Base-by-base conservation (phyloP, 2,329 filamentous ascomycete species). In the Polytolypa hystricis region DNA sequence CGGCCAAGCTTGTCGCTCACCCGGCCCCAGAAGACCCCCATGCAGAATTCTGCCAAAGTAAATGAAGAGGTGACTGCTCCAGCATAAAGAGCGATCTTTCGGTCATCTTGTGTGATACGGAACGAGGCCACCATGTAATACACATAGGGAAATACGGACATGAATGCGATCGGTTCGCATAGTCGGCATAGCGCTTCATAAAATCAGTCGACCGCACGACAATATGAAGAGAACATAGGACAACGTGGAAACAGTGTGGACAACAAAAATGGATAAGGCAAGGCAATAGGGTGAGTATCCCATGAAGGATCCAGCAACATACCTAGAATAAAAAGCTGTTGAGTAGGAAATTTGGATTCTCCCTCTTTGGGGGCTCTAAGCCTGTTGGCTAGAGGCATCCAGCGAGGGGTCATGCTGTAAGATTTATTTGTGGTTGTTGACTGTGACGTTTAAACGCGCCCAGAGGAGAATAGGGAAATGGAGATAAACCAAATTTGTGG, bases 121-220 rank as follows among this genome's bases (percentile, higher is more conserved):
- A 96, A 96, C 43, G 86, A 85, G 52, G 86, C 72, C 49, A 96
- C 81, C 91, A 98, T 96, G 67, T 83, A 89, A 67, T 94, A 96
- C 50, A 93, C 86, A 61, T 96, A 98, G 1, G 91, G 91, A 57
- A 98, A 96, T 50, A 96, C 95, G 37, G 87, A 95, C 85, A 95
- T 96, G 70, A 98, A 96, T 4, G 91, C 91, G 60, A 98, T 96
- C 35, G 91, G 91, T 59, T 98, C 91, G 69, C 86, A 95, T 67
- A 98, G 89, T 55, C 91, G 81, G 64, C 87, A 94, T 54, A 94
- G 71, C 30, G 86, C 87, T 93, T 15, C 11, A 31, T 17, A 21
- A 31, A 19, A 7, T 7, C 21, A n/a, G 7, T 25, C 7, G 21
- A 7, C n/a, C 21, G n/a, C n/a, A 25, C 21, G 7, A n/a, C n/a